Evolutionary conservation across 2,329 filamentous ascomycete genomes (phyloP), one percentile per base, ranked within the genome.

Genomic region (Talaromyces sp.): DNA sequence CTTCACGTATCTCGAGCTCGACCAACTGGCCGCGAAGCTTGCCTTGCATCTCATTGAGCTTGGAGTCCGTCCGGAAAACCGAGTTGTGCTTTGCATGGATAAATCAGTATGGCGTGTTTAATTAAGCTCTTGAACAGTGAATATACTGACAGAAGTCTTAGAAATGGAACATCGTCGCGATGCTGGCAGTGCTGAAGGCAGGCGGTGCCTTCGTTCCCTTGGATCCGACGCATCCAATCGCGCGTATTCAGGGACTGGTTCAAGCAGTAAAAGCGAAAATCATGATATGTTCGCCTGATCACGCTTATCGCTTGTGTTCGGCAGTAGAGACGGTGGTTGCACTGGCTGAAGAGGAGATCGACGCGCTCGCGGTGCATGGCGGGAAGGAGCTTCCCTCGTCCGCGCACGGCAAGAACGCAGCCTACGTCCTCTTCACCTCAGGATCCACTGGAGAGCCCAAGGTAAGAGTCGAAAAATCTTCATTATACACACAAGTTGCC

Each of bases 401-500:
- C 19, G 27, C 17, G 59, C 10, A 57, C 24, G n/a, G 65, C 19
- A 63, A 62, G 2, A 56, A 62, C 31, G 65, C 85, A 5, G 72
- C 87, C 2, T 89, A 86, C 68, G 78, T 87, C 2, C 80, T 89
- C 11, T 85, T 88, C 64, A 83, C 81, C 1, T 81, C 81, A 5
- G 82, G 82, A 0, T 83, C 82, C 3, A 82, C 83, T 0, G 80
- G 80, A 24, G 72, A 70, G 2, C 72, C 72, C 1, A 84, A 85
- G 60, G 86, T 4, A 81, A 87, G 24, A 81, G 84, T 35, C 84
- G 56, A 83, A 81, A 1, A 87, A 89, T 0, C 81, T n/a, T n/a
- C 84, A 0, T 78, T 87, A 3, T 82, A 83, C 0, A 84, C 84
- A 0, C 92, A 96, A 69, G 82, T 95, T 77, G 78, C 0, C 70